Evolutionary conservation across 2,329 filamentous ascomycete species (phyloP).

Genomic region (Aureobasidium mangrovei): DNA sequence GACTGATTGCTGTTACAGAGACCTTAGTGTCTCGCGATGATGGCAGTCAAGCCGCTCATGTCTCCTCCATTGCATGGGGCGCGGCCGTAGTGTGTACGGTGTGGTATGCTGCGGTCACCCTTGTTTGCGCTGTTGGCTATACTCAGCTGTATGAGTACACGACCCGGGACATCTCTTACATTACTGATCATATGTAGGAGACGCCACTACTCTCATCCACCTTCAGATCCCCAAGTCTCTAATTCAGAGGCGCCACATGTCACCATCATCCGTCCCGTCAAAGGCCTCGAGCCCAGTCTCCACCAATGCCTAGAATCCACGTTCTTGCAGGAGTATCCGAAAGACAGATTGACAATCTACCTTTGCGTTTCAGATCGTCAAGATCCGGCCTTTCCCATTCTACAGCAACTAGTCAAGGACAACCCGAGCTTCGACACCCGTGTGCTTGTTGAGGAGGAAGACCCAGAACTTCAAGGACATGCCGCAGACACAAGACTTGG

Average conservation of each 20-base stretch:
- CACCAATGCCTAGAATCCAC: constrained; percentile 88
- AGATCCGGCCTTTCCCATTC: constrained; percentile 69
- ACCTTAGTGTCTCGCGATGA: constrained; percentile 15
- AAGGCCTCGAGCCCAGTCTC: constrained; percentile 79
- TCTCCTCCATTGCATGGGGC: constrained; percentile 19
- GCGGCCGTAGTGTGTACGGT: constrained; percentile 24
- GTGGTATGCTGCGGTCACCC: constrained; percentile 23
- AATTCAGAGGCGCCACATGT: constrained; percentile 56
- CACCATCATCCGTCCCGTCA: constrained; percentile 86
- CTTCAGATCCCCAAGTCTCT: constrained; percentile 27
- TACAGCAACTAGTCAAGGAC: constrained; percentile 62
- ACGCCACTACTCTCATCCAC: constrained; percentile 43
- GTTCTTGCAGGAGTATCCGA: constrained; percentile 74
- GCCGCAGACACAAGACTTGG: constrained; percentile 51
- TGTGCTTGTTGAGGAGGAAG: constrained; percentile 74
- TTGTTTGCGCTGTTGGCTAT: constrained; percentile 12
- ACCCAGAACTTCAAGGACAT: constrained; percentile 55
- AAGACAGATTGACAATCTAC: constrained; percentile 64
- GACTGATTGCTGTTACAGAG: constrained; percentile 19
- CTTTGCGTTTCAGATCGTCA: constrained; percentile 68
- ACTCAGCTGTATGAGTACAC: constrained; percentile 3
- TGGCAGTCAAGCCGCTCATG: constrained; percentile 12
- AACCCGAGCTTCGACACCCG: constrained; percentile 63
- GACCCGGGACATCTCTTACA: too few relatives aligned
- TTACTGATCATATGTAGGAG: constrained; percentile 35